Evolutionary conservation across 768 basidiomycete species (phyloP).

Genomic region (Leccinum variicolor): DNA sequence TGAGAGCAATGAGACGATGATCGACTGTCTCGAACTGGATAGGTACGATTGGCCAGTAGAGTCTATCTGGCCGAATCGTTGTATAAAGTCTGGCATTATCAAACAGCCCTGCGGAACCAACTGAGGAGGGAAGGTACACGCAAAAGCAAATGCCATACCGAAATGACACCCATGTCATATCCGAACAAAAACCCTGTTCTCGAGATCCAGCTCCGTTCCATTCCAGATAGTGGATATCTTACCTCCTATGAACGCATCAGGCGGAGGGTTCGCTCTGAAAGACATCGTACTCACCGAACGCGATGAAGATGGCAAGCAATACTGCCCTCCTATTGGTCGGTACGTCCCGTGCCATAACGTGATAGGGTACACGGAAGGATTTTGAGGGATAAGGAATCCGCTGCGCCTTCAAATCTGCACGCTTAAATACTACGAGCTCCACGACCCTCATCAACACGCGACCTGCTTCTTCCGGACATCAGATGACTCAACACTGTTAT

Average conservation of each 20-base stretch:
- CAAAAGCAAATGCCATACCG: constrained; percentile 37
- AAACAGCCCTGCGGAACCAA: constrained; percentile 54
- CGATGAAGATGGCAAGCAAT: constrained; percentile 65
- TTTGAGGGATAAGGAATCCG: neutral
- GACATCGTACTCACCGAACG: constrained; percentile 52
- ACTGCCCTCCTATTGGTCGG: constrained; percentile 65
- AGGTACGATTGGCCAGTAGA: constrained; percentile 48
- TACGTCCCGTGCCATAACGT: constrained; percentile 37
- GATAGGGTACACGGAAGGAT: neutral
- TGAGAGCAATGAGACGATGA: constrained; percentile 75
- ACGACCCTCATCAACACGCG: neutral
- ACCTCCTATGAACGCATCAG: constrained; percentile 18
- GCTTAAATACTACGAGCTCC: constrained; percentile 11
- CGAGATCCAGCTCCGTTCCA: neutral
- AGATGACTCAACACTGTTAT: constrained; percentile 11
- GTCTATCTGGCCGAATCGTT: constrained; percentile 58
- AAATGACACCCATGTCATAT: constrained; percentile 77
- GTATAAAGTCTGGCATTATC: constrained; percentile 75
- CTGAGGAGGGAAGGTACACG: constrained; percentile 3
- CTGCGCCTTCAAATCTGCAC: neutral
- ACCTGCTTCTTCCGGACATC: constrained; percentile 6
- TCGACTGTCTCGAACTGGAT: constrained; percentile 63
- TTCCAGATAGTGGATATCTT: neutral
- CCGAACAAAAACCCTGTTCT: constrained; percentile 58
- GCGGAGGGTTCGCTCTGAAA: neutral